Evolutionary conservation across 2,329 filamentous ascomycete genomes (phyloP), one percentile per base, ranked within the genome.

Genomic region (Aphanoascus verrucosus): DNA sequence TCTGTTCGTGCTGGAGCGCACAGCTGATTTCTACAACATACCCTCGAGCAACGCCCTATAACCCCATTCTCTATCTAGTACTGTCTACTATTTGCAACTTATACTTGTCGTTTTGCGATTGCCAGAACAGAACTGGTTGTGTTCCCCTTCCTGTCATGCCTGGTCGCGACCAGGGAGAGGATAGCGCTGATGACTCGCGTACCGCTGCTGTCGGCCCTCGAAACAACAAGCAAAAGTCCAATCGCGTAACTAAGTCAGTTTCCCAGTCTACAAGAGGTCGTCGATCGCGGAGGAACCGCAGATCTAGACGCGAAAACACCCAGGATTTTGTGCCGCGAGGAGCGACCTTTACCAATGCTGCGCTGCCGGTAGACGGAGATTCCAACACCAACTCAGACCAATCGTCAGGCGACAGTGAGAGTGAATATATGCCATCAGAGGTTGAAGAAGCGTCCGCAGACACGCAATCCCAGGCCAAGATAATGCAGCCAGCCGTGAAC

Each of bases 141-240:
- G 67, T 20, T n/a, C 9, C 20, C 9, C 34, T 43, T 28, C 17
- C 51, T 44, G 52, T 47, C 37, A 57, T 57, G 55, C 52, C 55
- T 45, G 44, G 55, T 32, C 17, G 32, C n/a, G 55, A 42, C 48
- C 52, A 40, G 41, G 52, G 40, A 45, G 40, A 71, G 32, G 64
- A 65, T 47, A 68, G 60, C 19, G 60, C 57, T 40, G 58, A 58
- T 52, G 68, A 77, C 58, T 77, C 75, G 15, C 67, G 75, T 46
- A 77, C 72, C 37, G 71, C 71, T 44, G 65, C 68, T 2, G 64
- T 76, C 20, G 72, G 72, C 14, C 69, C 69, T 61, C 63, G 60
- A 35, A 45, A 35, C 48, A 55, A 54, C 48, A 55, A 54, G 38
- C 61, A 60, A 8, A 57, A 56, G 57, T 55, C 38, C 63, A 63